These are phyloP conservation scores for Botrytis galanthina DNA, from an alignment of 2,329 filamentous ascomycete species.

Conservation along the genomic window DNA sequence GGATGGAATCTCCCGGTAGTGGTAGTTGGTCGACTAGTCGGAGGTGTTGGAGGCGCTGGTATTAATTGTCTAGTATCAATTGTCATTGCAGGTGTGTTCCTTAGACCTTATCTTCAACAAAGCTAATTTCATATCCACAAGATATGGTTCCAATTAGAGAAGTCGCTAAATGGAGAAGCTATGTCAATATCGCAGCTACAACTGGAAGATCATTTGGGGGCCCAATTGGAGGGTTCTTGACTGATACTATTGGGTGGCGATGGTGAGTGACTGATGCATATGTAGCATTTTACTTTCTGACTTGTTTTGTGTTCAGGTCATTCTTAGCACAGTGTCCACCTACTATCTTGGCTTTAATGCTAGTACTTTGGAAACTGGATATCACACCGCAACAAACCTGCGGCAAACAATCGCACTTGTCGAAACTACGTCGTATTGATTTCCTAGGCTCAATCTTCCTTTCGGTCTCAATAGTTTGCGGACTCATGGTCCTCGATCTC, in stretches of 20 bases:
- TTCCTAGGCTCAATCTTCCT: conserved; percentile 54
- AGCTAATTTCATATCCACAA: conserved; percentile 25
- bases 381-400: conserved; percentile 24
- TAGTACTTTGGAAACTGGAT: conserved; percentile 37
- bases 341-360: conserved; percentile 49
- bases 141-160: conserved; percentile 53
- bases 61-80: conserved; percentile 51
- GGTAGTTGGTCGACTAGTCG: conserved; percentile 50
- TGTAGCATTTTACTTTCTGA: neutral
- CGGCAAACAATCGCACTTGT: conserved; percentile 20
- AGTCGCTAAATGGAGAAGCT: conserved; percentile 53
- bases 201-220: conserved; percentile 52
- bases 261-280: conserved; percentile 45
- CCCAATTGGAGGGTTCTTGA: conserved; percentile 55
- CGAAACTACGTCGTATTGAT: conserved; percentile 49
- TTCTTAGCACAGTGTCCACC: conserved; percentile 58
- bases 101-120: neutral
- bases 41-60: conserved; percentile 51
- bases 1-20: conserved; percentile 49
- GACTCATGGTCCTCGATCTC: conserved; percentile 49
- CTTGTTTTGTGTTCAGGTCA: conserved; percentile 40
- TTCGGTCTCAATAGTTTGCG: conserved; percentile 43
- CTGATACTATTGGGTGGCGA: conserved; percentile 64
- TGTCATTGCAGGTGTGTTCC: conserved; percentile 48
- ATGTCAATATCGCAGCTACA: conserved; percentile 52